Evolutionary conservation across 768 basidiomycete species (phyloP), one percentile per base, ranked within the genome.

Genomic region (Suillus sp.): DNA sequence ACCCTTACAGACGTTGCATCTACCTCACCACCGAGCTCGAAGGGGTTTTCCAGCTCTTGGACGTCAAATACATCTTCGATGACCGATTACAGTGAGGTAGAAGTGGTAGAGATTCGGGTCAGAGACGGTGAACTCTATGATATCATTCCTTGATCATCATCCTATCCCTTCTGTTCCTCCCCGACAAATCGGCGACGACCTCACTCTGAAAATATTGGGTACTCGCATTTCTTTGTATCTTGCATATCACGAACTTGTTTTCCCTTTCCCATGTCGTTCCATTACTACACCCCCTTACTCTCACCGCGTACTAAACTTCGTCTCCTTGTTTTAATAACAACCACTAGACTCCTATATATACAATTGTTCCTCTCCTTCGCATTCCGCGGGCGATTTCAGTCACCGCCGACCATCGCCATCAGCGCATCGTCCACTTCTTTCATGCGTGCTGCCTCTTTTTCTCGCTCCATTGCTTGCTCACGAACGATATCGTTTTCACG

Each of bases 81-180:
- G 66, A 85, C 83, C 65, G 90, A 91, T 68, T 92, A 91, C 27
- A 30, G 30, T 67, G 91, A 93, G 72, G 87, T 93, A 64, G 92
- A 94, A 75, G 92, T 93, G 42, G 92, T 91, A 68, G 91, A 93
- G 78, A 95, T 94, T 74, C 83, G 92, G 64, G 90, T 94, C 64
- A 81, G 84, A 66, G 92, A 92, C 69, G 89, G 85, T 58, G 92
- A 94, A 69, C 78, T 93, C 57, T 84, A 87, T 73, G 84, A 86
- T 64, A 89, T 93, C 72, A 90, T 93, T 73, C 92, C 88, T 40
- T 83, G 62, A 74, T 62, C 47, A 60, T 10, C 62, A 9, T 42
- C 22, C 47, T 48, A 30, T 25, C 11, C 16, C 14, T 47, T 30
- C 7, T 32, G 27, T 30, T 45, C 35, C 32, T 54, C 43, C 35